Evolutionary conservation across 352 stramenopile species (phyloP).

Genomic region (Globisporangium camurandrum): DNA sequence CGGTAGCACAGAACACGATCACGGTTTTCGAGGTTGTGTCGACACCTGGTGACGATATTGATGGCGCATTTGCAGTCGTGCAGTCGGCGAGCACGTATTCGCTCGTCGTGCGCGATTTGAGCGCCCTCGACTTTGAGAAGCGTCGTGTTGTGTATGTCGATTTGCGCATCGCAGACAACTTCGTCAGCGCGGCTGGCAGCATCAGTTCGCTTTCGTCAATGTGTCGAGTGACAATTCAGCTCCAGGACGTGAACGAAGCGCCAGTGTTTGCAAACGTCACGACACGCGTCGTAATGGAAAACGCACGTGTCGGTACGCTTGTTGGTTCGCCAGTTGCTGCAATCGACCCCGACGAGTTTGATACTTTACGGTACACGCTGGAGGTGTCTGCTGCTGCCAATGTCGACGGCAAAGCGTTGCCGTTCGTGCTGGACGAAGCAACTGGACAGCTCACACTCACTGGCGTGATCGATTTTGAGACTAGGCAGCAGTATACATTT

Average conservation of each 20-base stretch:
- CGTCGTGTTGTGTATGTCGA: background rate
- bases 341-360: conserved; percentile 3
- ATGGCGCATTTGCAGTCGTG: conserved; percentile 5
- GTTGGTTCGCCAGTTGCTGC: conserved; percentile 5
- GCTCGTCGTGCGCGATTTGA: background rate
- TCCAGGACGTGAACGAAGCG: conserved; percentile 42
- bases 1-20: conserved; percentile 27
- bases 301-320: conserved; percentile 12
- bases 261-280: conserved; percentile 19
- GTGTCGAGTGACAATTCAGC: conserved; percentile 24
- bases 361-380: conserved; percentile 1
- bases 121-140: conserved; percentile 4
- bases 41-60: conserved; percentile 5
- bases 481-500: conserved; percentile 17
- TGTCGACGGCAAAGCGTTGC: conserved; percentile 6
- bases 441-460: conserved; percentile 27
- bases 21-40: conserved; percentile 35
- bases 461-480: conserved; percentile 26
- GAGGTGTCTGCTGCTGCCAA: background rate
- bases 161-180: conserved; percentile 8
- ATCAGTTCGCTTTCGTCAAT: conserved; percentile 33
- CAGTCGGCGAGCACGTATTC: background rate
- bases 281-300: conserved; percentile 26
- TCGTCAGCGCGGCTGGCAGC: conserved; percentile 2
- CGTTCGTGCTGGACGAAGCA: conserved; percentile 30